Conservation (phyloP, 768 basidiomycete genomes). For the Agrocybe chaxingu region DNA sequence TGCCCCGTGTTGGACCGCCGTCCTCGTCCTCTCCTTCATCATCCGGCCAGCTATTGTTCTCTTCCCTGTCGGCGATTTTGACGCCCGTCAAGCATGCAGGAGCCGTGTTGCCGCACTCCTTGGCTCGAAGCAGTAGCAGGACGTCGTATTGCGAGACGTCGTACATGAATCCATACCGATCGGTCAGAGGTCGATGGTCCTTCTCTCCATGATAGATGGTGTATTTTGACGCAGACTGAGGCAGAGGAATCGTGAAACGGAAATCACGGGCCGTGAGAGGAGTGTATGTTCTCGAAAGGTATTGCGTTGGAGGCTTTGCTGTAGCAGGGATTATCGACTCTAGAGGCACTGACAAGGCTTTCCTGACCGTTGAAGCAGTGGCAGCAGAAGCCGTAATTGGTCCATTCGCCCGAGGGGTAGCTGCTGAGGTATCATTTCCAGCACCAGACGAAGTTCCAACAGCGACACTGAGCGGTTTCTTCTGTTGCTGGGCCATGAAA, state of each 20-base stretch:
- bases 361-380: slow-evolving; percentile 15
- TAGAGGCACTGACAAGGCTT: slow-evolving; percentile 56
- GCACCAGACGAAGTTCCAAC: slow-evolving; percentile 22
- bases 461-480: slow-evolving; percentile 30
- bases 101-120: slow-evolving; percentile 69
- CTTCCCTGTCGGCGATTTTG: slow-evolving; percentile 80
- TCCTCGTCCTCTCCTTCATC: slow-evolving; percentile 39
- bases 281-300: slow-evolving; percentile 72
- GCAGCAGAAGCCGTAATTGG: slow-evolving; percentile 8
- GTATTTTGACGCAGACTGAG: slow-evolving; percentile 44
- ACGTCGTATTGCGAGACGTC: slow-evolving; percentile 82
- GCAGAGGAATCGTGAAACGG: slow-evolving; percentile 64
- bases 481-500: slow-evolving; percentile 50
- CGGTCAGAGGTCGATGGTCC: slow-evolving; percentile 64
- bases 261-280: slow-evolving; percentile 74
- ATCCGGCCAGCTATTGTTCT: slow-evolving; percentile 75
- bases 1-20: slow-evolving; percentile 9
- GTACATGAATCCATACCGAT: slow-evolving; percentile 90
- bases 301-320: slow-evolving; percentile 81
- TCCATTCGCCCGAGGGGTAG: slow-evolving; percentile 3
- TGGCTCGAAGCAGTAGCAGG: slow-evolving; percentile 68
- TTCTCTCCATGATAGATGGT: slow-evolving; percentile 50
- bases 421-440: slow-evolving; percentile 8
- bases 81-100: slow-evolving; percentile 86
- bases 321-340: slow-evolving; percentile 81